These are phyloP conservation scores for Multifurca ochricompacta DNA, from an alignment of 768 basidiomycete genomes.

Conservation along the genomic window DNA sequence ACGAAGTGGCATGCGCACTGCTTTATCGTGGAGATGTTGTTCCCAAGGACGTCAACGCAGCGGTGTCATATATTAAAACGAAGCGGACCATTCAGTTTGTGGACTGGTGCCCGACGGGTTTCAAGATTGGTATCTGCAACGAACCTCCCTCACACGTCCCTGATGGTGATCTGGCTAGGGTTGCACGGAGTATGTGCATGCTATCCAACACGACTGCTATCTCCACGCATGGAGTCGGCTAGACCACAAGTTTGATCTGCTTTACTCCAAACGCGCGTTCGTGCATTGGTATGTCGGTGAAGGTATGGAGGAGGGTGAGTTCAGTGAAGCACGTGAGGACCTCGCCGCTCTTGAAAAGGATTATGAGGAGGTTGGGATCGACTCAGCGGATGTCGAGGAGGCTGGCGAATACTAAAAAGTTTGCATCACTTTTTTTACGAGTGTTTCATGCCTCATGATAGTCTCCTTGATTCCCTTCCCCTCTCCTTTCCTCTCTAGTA, in stretches of 20 bases:
- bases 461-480: slow-evolving; percentile 1
- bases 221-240: slow-evolving; percentile 63
- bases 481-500: slow-evolving; percentile 26
- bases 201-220: slow-evolving; percentile 69
- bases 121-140: slow-evolving; percentile 75
- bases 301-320: slow-evolving; percentile 90
- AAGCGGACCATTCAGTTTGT: slow-evolving; percentile 75
- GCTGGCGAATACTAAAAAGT: slow-evolving; percentile 37
- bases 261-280: slow-evolving; percentile 57
- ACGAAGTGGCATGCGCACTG: slow-evolving; percentile 54
- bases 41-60: slow-evolving; percentile 71
- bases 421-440: background rate
- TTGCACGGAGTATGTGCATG: slow-evolving; percentile 72
- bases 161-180: slow-evolving; percentile 70
- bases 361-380: slow-evolving; percentile 75
- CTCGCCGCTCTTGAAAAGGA: slow-evolving; percentile 99
- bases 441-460: slow-evolving; percentile 5
- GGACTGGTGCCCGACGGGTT: slow-evolving; percentile 74
- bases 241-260: slow-evolving; percentile 75
- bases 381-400: slow-evolving; percentile 45
- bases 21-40: slow-evolving; percentile 74
- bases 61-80: slow-evolving; percentile 67
- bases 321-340: slow-evolving; percentile 98
- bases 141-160: slow-evolving; percentile 70
- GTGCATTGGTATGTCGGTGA: slow-evolving; percentile 66